These are phyloP conservation scores for Termitomyces sp. DNA, from an alignment of 768 basidiomycete species.

Conservation along the genomic window DNA sequence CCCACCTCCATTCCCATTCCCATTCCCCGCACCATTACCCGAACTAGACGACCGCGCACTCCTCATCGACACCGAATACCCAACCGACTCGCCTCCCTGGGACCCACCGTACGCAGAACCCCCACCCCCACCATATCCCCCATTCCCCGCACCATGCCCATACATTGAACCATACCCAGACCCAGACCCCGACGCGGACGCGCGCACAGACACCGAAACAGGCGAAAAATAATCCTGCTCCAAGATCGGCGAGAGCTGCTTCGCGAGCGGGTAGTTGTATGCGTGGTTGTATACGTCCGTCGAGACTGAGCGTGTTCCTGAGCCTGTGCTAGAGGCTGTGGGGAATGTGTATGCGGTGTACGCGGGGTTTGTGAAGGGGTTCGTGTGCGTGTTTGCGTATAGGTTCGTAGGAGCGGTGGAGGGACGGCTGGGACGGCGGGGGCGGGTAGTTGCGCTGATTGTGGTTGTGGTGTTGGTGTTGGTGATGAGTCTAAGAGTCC, in stretches of 20 bases:
- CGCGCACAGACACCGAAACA: slow-evolving; percentile 19
- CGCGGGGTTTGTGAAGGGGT: neutral
- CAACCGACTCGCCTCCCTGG: slow-evolving; percentile 10
- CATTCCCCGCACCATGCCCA: slow-evolving; percentile 19
- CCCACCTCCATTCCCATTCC: neutral
- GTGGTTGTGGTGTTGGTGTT: slow-evolving; percentile 9
- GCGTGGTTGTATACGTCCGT: slow-evolving; percentile 36
- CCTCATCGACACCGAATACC: slow-evolving; percentile 16
- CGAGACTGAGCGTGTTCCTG: neutral
- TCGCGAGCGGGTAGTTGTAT: slow-evolving; percentile 39
- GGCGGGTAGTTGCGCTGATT: slow-evolving; percentile 12
- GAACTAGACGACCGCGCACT: neutral
- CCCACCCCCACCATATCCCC: neutral
- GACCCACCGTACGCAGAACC: slow-evolving; percentile 11
- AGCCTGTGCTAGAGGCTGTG: neutral
- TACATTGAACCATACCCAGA: too few species aligned
- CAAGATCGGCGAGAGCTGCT: slow-evolving; percentile 63
- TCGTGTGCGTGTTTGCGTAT: neutral
- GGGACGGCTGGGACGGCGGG: too few species aligned
- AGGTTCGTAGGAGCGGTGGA: slow-evolving; percentile 17
- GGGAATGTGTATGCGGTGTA: neutral
- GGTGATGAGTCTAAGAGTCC: slow-evolving; percentile 32
- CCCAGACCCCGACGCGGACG: neutral
- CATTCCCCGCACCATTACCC: neutral
- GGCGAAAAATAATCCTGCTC: slow-evolving; percentile 63